Evolutionary conservation across 164 flowering plant species (phyloP).

Genomic region (Saururus chinensis): DNA sequence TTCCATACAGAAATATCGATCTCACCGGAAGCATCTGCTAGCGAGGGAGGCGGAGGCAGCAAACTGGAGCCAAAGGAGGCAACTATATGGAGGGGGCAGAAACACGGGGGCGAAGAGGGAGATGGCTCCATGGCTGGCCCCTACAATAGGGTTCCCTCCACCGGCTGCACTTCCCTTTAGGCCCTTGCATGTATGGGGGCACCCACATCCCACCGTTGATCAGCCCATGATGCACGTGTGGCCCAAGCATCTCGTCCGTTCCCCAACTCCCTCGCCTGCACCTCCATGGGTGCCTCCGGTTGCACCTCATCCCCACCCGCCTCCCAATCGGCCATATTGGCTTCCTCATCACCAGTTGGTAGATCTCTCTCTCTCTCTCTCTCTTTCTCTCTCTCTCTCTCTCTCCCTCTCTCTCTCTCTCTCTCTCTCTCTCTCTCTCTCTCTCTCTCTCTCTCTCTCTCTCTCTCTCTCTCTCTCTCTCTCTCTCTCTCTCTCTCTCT

Average conservation of each 20-base stretch:
- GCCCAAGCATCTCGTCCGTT: constrained; percentile 53
- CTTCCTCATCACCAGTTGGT: constrained; percentile 30
- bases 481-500: constrained; percentile 1
- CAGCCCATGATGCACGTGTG: constrained; percentile 56
- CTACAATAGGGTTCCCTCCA: constrained; percentile 67
- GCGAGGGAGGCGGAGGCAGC: constrained; percentile 92
- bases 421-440: constrained; percentile 1
- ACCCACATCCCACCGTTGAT: constrained; percentile 79
- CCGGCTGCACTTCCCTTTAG: constrained; percentile 29
- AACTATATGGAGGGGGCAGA: constrained; percentile 26
- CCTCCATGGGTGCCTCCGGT: constrained; percentile 14
- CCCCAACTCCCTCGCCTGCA: constrained; percentile 21
- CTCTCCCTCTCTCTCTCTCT: constrained; percentile 1
- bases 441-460: background rate
- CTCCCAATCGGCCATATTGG: constrained; percentile 47
- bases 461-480: constrained; percentile 1
- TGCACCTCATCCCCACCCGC: constrained; percentile 4
- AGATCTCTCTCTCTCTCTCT: constrained; percentile 1
- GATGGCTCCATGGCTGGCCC: constrained; percentile 52
- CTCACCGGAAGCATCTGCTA: constrained; percentile 84
- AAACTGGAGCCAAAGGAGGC: constrained; percentile 76
- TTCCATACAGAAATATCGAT: constrained; percentile 72
- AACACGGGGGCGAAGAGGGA: constrained; percentile 35
- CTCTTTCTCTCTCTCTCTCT: background rate
- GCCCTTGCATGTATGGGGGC: constrained; percentile 97